Evolutionary conservation across 1,139 yeast genomes (phyloP).

Genomic region (Yamadazyma mexicana): DNA sequence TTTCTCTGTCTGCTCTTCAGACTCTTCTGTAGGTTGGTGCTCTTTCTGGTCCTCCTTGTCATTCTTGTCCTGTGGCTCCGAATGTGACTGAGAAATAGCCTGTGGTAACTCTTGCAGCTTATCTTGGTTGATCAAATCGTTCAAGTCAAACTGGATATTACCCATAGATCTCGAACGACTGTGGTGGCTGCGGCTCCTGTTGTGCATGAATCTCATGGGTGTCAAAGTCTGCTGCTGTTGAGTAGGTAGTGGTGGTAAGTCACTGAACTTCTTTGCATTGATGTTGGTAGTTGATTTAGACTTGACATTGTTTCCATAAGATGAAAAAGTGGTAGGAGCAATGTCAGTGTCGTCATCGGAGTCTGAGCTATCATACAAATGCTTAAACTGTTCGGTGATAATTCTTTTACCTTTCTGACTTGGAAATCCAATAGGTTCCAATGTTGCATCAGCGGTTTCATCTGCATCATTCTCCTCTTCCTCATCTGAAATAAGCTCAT

Average conservation of each 20-base stretch:
- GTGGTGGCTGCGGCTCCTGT: slow-evolving; percentile 22
- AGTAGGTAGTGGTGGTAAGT: slow-evolving; percentile 20
- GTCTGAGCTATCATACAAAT: slow-evolving; percentile 26
- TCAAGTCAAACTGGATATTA: slow-evolving; percentile 31
- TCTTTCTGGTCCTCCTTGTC: neutral
- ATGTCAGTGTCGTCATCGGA: slow-evolving; percentile 28
- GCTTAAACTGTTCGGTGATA: slow-evolving; percentile 27
- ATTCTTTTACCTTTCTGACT: slow-evolving; percentile 32
- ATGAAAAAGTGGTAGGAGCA: slow-evolving; percentile 16
- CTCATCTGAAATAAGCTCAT: slow-evolving; percentile 26
- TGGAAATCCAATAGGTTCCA: slow-evolving; percentile 40
- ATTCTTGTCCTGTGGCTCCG: neutral
- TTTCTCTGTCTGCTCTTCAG: slow-evolving; percentile 1
- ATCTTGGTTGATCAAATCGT: slow-evolving; percentile 9
- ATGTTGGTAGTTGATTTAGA: slow-evolving; percentile 26
- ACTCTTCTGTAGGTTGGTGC: slow-evolving; percentile 3
- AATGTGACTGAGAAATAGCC: no score
- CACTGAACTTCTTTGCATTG: slow-evolving; percentile 10
- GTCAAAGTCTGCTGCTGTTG: slow-evolving; percentile 22
- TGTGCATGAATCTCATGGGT: slow-evolving; percentile 24
- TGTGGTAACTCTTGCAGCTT: neutral
- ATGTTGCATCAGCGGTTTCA: slow-evolving; percentile 13
- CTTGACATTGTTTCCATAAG: slow-evolving; percentile 11
- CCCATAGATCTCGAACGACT: slow-evolving; percentile 42
- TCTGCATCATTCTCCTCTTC: slow-evolving; percentile 1